phyloP scores from a whole-genome alignment of 2,329 filamentous ascomycete species.

The Microcyclosporella mali region DNA sequence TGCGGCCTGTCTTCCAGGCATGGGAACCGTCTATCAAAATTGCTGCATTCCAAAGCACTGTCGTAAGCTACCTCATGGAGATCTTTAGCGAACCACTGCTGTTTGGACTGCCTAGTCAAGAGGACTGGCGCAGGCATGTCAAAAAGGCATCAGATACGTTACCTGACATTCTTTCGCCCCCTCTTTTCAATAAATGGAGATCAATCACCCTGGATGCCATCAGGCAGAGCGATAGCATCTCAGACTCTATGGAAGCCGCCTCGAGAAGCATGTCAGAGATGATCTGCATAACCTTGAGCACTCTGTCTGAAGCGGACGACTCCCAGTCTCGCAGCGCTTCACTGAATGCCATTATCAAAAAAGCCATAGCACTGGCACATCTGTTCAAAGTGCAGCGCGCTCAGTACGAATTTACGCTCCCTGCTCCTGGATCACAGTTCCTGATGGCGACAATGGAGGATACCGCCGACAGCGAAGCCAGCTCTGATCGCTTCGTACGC shows the following conservation, averaged over 20 bases:
- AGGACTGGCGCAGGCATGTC: conserved; percentile 21
- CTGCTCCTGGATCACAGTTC: conserved; percentile 37
- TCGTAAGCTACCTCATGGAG: conserved; percentile 55
- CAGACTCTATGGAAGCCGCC: conserved; percentile 17
- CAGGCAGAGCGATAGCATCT: conserved; percentile 41
- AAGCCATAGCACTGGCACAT: conserved; percentile 25
- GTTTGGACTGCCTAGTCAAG: conserved; percentile 54
- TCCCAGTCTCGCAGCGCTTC: conserved; percentile 17
- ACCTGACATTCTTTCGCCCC: conserved; percentile 25
- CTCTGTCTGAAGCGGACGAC: conserved; percentile 23
- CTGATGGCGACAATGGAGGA: conserved; percentile 60
- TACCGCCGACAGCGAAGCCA: conserved; percentile 54
- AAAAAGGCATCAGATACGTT: conserved; percentile 20
- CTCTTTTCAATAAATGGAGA: conserved; percentile 60
- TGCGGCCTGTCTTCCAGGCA: conserved; percentile 44
- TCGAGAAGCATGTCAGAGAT: conserved; percentile 21
- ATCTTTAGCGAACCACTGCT: conserved; percentile 57
- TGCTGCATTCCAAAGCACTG: conserved; percentile 57
- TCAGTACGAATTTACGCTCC: conserved; percentile 29
- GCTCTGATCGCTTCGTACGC: conserved; percentile 48
- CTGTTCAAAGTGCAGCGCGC: conserved; percentile 28
- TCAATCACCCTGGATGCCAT: conserved; percentile 57
- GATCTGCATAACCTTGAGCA: conserved; percentile 22
- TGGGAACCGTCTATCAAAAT: conserved; percentile 52
- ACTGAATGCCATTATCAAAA: conserved; percentile 25